These are phyloP conservation scores for Coffea canephora DNA, from an alignment of 257 asterid genomes.

Conservation along the genomic window DNA sequence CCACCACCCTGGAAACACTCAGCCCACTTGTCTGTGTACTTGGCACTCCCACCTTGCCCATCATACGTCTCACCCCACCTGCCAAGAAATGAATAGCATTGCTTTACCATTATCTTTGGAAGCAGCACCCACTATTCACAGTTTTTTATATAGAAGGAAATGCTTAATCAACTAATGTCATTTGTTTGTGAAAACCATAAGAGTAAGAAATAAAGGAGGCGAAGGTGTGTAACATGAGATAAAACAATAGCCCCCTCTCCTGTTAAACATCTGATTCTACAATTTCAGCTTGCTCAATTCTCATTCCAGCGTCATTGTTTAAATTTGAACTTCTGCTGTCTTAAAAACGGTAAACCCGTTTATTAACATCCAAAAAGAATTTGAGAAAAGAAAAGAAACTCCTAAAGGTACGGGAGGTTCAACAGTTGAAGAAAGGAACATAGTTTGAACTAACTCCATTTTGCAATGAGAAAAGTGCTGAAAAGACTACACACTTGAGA, in stretches of 20 bases:
- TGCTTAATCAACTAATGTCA: neutral
- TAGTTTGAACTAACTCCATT: neutral
- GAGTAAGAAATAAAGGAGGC: too few species aligned
- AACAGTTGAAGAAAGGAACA: neutral
- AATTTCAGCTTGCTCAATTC: neutral
- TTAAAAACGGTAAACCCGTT: neutral
- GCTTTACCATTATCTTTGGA: neutral
- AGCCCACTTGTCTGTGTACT: slow-evolving; percentile 97
- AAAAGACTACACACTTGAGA: neutral
- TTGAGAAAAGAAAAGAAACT: neutral
- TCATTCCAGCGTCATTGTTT: neutral
- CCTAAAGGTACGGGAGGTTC: neutral
- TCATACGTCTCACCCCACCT: slow-evolving; percentile 99
- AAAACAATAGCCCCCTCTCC: neutral
- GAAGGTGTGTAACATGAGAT: neutral
- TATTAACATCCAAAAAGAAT: neutral
- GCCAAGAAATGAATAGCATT: slow-evolving; percentile 9
- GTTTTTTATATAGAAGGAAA: neutral
- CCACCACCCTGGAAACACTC: slow-evolving; percentile 87
- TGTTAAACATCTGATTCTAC: neutral
- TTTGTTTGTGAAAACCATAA: neutral
- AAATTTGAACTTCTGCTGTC: neutral
- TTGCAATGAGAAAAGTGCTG: neutral
- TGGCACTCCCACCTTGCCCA: slow-evolving; percentile 80
- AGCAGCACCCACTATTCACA: neutral